Evolutionary conservation across 768 basidiomycete species (phyloP).

Genomic region (Chalciporus pseudorubinellus): DNA sequence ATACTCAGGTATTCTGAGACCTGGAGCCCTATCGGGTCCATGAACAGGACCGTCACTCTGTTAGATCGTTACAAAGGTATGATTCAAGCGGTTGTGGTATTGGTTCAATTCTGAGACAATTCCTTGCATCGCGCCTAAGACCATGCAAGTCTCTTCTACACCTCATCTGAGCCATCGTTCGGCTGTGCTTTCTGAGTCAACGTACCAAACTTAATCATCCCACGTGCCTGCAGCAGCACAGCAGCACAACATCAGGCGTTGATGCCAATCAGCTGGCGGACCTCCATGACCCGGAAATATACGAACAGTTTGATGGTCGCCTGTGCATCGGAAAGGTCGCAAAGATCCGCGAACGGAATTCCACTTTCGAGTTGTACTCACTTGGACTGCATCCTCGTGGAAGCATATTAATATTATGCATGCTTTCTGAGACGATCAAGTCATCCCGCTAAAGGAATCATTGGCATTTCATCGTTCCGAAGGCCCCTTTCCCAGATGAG

Average conservation of each 20-base stretch:
- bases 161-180: slow-evolving; percentile 4
- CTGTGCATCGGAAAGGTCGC: slow-evolving; percentile 8
- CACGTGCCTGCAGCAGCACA: too few relatives aligned
- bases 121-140: slow-evolving; percentile 12
- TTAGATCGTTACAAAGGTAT: too few relatives aligned
- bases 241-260: neutral
- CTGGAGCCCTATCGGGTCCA: too few relatives aligned
- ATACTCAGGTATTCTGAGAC: too few relatives aligned
- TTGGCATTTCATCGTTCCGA: slow-evolving; percentile 11
- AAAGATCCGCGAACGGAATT: neutral
- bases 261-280: too few relatives aligned
- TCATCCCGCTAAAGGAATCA: slow-evolving; percentile 32
- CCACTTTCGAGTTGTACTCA: neutral
- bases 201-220: neutral
- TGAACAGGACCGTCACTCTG: too few relatives aligned
- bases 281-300: slow-evolving; percentile 24
- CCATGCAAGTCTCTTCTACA: slow-evolving; percentile 1
- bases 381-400: slow-evolving; percentile 1
- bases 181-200: slow-evolving; percentile 7
- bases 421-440: slow-evolving; percentile 25
- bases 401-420: slow-evolving; percentile 18
- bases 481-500: slow-evolving; percentile 12
- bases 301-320: slow-evolving; percentile 33
- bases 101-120: too few relatives aligned
- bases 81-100: too few relatives aligned